Evolutionary conservation across 176 grass and related monocot species (phyloP).

Genomic region (Themeda triandra): DNA sequence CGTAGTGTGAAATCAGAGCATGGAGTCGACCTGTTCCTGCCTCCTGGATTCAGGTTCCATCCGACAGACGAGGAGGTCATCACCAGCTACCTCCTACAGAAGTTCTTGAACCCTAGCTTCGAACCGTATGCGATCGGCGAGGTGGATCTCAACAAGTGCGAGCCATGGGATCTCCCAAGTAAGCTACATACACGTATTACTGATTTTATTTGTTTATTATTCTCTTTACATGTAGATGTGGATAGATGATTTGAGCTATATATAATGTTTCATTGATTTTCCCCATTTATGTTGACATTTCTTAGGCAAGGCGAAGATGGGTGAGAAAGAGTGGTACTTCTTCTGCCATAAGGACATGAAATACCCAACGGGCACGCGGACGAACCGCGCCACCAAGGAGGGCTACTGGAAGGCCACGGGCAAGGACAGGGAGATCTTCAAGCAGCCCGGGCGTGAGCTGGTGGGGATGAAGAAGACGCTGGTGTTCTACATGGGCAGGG

Average conservation of each 20-base stretch:
- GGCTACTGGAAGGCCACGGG: slow-evolving; percentile 91
- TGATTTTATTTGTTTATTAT: background rate
- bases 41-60: slow-evolving; percentile 64
- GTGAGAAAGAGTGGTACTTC: slow-evolving; percentile 74
- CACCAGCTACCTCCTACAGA: slow-evolving; percentile 47
- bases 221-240: background rate
- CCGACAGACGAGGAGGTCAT: slow-evolving; percentile 52
- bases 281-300: background rate
- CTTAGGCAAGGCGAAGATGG: slow-evolving; percentile 68
- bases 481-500: slow-evolving; percentile 76
- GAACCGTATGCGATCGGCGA: slow-evolving; percentile 38
- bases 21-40: slow-evolving; percentile 30
- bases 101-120: slow-evolving; percentile 44
- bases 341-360: slow-evolving; percentile 66
- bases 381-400: slow-evolving; percentile 71
- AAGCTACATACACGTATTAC: background rate
- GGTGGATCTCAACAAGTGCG: slow-evolving; percentile 83
- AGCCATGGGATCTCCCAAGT: slow-evolving; percentile 92
- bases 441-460: background rate
- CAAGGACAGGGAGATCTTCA: slow-evolving; percentile 74
- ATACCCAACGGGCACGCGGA: slow-evolving; percentile 60
- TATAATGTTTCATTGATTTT: background rate
- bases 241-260: background rate
- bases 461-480: slow-evolving; percentile 90
- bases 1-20: background rate